Conservation (phyloP, 371 early-diverging fungal species). For the Lichtheimia corymbifera region DNA sequence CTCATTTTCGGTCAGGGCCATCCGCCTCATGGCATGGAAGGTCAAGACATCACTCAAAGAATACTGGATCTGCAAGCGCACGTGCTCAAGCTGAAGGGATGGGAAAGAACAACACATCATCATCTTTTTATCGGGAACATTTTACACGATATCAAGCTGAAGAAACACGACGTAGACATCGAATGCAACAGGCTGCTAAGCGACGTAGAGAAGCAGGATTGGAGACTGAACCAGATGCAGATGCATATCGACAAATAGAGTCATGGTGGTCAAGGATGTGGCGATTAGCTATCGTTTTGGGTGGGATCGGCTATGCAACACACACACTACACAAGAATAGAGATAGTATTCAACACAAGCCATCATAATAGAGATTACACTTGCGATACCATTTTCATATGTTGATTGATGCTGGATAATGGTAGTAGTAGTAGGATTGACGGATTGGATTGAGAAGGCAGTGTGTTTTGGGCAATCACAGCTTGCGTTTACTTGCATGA, state of each 20-base stretch:
- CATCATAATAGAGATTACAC: no score
- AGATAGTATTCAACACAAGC: no score
- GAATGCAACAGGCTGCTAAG: conserved; percentile 34
- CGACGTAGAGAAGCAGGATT: conserved; percentile 31
- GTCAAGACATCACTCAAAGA: conserved; percentile 21
- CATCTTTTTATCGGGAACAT: conserved; percentile 21
- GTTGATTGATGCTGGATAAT: no score
- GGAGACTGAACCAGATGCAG: conserved; percentile 8
- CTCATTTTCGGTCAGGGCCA: conserved; percentile 24
- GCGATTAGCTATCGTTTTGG: conserved; percentile 23
- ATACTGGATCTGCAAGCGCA: conserved; percentile 45
- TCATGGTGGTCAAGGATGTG: conserved; percentile 30
- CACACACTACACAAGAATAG: conserved; percentile 1
- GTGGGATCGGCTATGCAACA: conserved; percentile 17
- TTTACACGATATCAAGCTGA: conserved; percentile 41
- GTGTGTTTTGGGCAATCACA: no score
- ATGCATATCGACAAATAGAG: conserved; percentile 1
- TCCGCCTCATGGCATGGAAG: conserved; percentile 41
- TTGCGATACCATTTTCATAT: no score
- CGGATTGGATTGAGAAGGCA: no score
- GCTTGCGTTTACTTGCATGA: no score
- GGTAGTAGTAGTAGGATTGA: no score
- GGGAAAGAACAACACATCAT: conserved; percentile 4
- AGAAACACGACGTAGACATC: conserved; percentile 37
- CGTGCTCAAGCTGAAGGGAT: conserved; percentile 41